Percentiles rank a stretch among this genome's conserved stretches.
Evolutionary conservation across 139 green algal species (phyloP).

Genomic region (Asterochloris sp.): DNA sequence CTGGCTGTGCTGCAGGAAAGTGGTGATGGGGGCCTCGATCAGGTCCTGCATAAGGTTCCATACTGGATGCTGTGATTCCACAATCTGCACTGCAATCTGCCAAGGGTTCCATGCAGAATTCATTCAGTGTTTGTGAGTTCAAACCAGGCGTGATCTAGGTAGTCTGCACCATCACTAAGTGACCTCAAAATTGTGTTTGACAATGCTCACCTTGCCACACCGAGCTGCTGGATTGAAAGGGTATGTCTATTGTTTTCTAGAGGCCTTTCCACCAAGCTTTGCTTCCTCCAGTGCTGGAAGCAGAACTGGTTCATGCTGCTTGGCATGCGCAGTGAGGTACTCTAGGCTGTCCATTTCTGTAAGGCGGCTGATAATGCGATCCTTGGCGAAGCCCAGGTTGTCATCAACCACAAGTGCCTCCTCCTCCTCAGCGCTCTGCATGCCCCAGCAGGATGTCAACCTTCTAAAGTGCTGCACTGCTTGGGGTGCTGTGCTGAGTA

Average conservation of each 20-base stretch:
- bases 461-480: too few species aligned
- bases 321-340: conserved; percentile 75
- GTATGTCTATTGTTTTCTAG: too few species aligned
- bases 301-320: conserved; percentile 67
- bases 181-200: too few species aligned
- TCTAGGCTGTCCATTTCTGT: conserved; percentile 89
- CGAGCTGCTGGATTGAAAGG: too few species aligned
- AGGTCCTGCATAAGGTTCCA: conserved; percentile 29
- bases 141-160: too few species aligned
- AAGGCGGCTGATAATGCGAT: conserved; percentile 84
- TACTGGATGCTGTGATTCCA: conserved; percentile 37
- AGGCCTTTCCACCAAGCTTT: background rate
- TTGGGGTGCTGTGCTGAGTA: too few species aligned
- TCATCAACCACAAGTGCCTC: conserved; percentile 74
- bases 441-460: background rate
- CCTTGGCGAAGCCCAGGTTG: conserved; percentile 92
- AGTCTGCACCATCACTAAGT: too few species aligned
- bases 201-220: too few species aligned
- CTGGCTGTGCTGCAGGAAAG: conserved; percentile 25
- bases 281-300: conserved; percentile 66
- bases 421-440: conserved; percentile 31
- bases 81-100: too few species aligned
- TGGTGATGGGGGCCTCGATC: conserved; percentile 19
- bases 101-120: too few species aligned
- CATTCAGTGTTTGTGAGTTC: too few species aligned